Conservation (phyloP, 306 rosid genomes). For the Boehmeria nivea region DNA sequence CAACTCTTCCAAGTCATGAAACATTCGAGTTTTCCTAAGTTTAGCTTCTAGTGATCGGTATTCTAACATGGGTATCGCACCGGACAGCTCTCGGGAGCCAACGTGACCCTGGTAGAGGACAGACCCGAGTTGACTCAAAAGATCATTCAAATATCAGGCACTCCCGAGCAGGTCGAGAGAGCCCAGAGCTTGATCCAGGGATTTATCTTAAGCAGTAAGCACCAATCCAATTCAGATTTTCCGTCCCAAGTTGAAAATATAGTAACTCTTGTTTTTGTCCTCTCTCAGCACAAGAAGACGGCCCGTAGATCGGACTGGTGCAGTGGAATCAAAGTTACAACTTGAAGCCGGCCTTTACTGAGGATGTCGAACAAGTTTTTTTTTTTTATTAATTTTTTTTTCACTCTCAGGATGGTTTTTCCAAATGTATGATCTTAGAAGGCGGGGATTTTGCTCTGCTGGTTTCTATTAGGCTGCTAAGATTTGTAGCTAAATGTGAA, state of each 20-base stretch:
- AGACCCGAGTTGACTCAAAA: slow-evolving; percentile 68
- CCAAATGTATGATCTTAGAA: slow-evolving; percentile 6
- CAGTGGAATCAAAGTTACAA: slow-evolving; percentile 1
- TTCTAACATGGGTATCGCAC: slow-evolving; percentile 16
- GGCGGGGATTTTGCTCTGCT: not conserved
- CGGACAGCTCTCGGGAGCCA: slow-evolving; percentile 90
- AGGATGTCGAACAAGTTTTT: not conserved
- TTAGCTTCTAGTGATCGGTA: slow-evolving; percentile 3
- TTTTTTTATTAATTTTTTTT: too few species aligned
- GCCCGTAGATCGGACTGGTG: slow-evolving; percentile 38
- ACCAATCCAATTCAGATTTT: not conserved
- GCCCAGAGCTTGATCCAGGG: slow-evolving; percentile 99
- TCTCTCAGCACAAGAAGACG: slow-evolving; percentile 93
- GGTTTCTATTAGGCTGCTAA: not conserved
- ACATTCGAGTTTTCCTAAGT: not conserved
- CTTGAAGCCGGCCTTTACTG: slow-evolving; percentile 15
- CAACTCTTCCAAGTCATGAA: slow-evolving; percentile 15
- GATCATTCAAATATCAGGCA: slow-evolving; percentile 84
- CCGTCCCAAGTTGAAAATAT: not conserved
- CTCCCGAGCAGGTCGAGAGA: slow-evolving; percentile 96
- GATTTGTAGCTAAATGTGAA: too few species aligned
- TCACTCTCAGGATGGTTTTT: not conserved
- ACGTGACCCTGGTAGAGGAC: slow-evolving; percentile 80
- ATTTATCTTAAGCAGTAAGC: slow-evolving; percentile 90
- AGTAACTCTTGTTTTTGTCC: not conserved